Conservation (phyloP, 2,329 filamentous ascomycete genomes). For the Nigrospora osmanthi region DNA sequence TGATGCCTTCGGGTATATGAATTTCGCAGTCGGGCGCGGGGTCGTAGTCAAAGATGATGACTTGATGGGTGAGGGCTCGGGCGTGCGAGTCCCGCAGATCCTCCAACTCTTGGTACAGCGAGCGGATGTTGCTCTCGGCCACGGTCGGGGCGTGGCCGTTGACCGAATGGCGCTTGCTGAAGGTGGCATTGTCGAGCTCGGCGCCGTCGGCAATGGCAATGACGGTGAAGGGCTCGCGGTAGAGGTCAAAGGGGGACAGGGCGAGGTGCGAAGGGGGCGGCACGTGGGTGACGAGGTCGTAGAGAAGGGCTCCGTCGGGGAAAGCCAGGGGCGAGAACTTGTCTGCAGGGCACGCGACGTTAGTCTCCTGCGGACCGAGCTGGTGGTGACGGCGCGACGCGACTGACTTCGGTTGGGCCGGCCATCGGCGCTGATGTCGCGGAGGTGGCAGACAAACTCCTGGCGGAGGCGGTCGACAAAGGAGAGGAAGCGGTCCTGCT, state of each 20-base stretch:
- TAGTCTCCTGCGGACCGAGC: neutral
- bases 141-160: conserved; percentile 41
- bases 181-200: conserved; percentile 51
- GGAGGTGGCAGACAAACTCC: conserved; percentile 75
- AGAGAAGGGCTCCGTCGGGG: conserved; percentile 77
- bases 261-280: conserved; percentile 74
- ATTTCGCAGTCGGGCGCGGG: conserved; percentile 37
- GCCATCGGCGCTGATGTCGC: conserved; percentile 79
- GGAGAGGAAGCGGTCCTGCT: conserved; percentile 66
- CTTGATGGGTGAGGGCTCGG: conserved; percentile 68
- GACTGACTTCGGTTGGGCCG: conserved; percentile 76
- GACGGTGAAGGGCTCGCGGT: conserved; percentile 74
- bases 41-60: conserved; percentile 72
- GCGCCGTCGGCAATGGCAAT: conserved; percentile 78
- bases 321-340: conserved; percentile 92
- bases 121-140: conserved; percentile 48
- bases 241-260: conserved; percentile 83
- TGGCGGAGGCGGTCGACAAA: conserved; percentile 72
- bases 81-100: conserved; percentile 65
- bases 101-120: conserved; percentile 60
- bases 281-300: conserved; percentile 75
- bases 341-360: conserved; percentile 40
- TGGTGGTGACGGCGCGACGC: neutral
- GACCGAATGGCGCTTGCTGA: conserved; percentile 46
- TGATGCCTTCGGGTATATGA: conserved; percentile 58